Evolutionary conservation across 2,329 filamentous ascomycete species (phyloP).

Genomic region (Paradendryphiella salina): DNA sequence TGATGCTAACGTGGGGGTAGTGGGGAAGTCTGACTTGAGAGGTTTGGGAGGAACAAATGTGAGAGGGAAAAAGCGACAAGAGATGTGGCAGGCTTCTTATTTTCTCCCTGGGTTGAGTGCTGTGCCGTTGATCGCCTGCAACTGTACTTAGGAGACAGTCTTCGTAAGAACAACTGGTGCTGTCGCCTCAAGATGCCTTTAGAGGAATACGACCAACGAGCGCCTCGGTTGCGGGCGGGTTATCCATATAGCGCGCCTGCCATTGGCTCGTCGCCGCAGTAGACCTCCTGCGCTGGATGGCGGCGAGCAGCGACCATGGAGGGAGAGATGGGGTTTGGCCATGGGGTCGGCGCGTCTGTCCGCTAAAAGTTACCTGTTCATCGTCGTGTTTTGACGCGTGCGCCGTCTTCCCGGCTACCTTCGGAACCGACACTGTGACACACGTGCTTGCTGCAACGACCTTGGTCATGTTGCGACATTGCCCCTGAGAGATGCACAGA

Average conservation of each 20-base stretch:
- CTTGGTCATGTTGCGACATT: not conserved
- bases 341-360: constrained; percentile 6
- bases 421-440: no score
- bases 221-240: constrained; percentile 30
- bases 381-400: constrained; percentile 18
- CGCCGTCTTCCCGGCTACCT: constrained; percentile 15
- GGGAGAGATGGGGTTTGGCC: not conserved
- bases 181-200: constrained; percentile 27
- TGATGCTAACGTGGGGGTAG: constrained; percentile 24
- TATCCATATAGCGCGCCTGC: constrained; percentile 21
- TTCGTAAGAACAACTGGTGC: constrained; percentile 15
- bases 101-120: constrained; percentile 18
- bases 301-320: not conserved
- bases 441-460: not conserved
- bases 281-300: constrained; percentile 5
- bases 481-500: no score
- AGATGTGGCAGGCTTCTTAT: constrained; percentile 23
- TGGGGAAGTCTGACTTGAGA: constrained; percentile 15
- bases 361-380: constrained; percentile 25
- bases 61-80: constrained; percentile 8
- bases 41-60: not conserved
- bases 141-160: constrained; percentile 27
- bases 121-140: constrained; percentile 35
- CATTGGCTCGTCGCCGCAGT: constrained; percentile 25
- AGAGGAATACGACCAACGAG: constrained; percentile 16